These are phyloP conservation scores for Phytopythium mirpurense DNA, from an alignment of 352 stramenopile species.

Conservation along the genomic window DNA sequence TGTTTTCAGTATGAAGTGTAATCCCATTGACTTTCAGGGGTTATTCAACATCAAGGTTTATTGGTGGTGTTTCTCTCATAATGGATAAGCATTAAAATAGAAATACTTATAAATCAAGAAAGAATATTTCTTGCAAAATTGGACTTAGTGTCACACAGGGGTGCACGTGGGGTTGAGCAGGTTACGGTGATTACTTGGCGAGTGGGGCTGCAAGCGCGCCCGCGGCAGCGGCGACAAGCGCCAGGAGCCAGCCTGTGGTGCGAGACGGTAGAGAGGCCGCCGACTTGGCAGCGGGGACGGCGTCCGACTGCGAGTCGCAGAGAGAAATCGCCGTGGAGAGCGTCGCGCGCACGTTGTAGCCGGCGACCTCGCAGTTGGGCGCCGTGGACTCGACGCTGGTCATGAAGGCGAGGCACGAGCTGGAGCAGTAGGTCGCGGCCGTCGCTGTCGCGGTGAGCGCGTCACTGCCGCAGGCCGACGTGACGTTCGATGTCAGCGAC, in stretches of 20 bases:
- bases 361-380: constrained; percentile 22
- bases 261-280: background rate
- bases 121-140: too few relatives aligned
- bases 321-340: constrained; percentile 17
- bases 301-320: constrained; percentile 21
- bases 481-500: constrained; percentile 21
- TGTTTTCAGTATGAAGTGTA: too few relatives aligned
- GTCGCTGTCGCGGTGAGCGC: constrained; percentile 12
- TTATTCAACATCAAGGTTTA: too few relatives aligned
- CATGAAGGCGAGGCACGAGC: constrained; percentile 16
- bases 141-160: too few relatives aligned
- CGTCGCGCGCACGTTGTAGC: constrained; percentile 28
- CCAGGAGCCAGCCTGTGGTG: background rate
- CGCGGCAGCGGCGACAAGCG: background rate
- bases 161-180: too few relatives aligned
- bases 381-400: constrained; percentile 16
- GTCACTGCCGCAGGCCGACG: constrained; percentile 19
- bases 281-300: constrained; percentile 20
- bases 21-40: too few relatives aligned
- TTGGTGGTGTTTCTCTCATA: too few relatives aligned
- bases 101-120: too few relatives aligned
- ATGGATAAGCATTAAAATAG: too few relatives aligned
- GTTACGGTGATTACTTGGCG: background rate
- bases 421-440: constrained; percentile 14
- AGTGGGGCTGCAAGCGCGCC: background rate